Evolutionary conservation across 1,284 basidiomycete genomes (phyloP).

Genomic region (Clitocybe nebularis): DNA sequence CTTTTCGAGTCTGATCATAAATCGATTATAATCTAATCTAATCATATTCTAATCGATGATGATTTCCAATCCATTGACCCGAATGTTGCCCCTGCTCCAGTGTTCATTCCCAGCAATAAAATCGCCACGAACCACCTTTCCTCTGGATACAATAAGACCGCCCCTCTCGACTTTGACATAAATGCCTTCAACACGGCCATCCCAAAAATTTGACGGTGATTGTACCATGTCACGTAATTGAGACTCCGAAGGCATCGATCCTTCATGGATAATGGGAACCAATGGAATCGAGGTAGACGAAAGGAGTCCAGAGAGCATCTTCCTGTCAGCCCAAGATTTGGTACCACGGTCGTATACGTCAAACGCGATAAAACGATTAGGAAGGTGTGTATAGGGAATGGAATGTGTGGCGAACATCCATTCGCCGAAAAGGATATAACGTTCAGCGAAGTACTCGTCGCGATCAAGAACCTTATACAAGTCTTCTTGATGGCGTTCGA

Average conservation of each 20-base stretch:
- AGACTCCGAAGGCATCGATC: constrained; percentile 33
- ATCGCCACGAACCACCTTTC: constrained; percentile 58
- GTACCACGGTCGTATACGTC: constrained; percentile 55
- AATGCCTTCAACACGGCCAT: constrained; percentile 53
- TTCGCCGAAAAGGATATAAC: constrained; percentile 60
- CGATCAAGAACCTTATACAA: constrained; percentile 42
- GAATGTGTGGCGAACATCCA: constrained; percentile 63
- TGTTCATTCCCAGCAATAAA: constrained; percentile 65
- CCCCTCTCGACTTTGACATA: constrained; percentile 53
- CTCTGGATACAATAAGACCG: constrained; percentile 38
- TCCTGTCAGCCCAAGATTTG: constrained; percentile 37
- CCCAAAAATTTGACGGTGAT: constrained; percentile 39
- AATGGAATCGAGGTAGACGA: constrained; percentile 34
- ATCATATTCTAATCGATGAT: constrained; percentile 17
- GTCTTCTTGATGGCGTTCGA: constrained; percentile 43
- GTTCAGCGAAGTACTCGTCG: constrained; percentile 49
- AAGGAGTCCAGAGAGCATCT: constrained; percentile 33
- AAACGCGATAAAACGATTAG: constrained; percentile 54
- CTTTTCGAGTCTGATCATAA: constrained; percentile 3
- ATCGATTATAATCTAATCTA: constrained; percentile 20
- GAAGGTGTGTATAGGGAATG: constrained; percentile 50
- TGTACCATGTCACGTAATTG: constrained; percentile 44
- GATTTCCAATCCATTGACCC: constrained; percentile 34
- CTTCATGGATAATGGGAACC: constrained; percentile 43
- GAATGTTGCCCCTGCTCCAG: constrained; percentile 46